phyloP scores from a whole-genome alignment of 2,329 filamentous ascomycete genomes.

The Aspergillus caelatus region DNA sequence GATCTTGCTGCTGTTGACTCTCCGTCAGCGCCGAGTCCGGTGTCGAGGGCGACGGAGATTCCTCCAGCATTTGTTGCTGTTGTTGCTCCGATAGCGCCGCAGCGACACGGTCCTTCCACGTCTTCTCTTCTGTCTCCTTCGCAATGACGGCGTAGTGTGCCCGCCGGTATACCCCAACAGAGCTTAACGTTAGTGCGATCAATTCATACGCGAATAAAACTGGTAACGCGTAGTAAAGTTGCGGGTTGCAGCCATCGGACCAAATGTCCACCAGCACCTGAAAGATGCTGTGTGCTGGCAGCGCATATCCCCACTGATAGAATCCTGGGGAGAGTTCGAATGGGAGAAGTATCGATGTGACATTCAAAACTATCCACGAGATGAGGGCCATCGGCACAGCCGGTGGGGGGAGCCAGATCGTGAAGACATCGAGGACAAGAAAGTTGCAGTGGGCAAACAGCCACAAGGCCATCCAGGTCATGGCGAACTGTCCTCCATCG shows the following conservation, averaged over 20 bases:
- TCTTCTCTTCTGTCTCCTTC: background rate
- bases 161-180: background rate
- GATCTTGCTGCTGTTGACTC: background rate
- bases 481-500: conserved; percentile 42
- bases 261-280: conserved; percentile 46
- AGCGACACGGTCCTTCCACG: background rate
- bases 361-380: conserved; percentile 49
- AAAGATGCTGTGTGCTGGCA: conserved; percentile 45
- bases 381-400: conserved; percentile 51
- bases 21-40: background rate
- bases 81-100: background rate
- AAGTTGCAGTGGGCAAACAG: conserved; percentile 51
- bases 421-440: conserved; percentile 48
- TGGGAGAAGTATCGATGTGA: conserved; percentile 47
- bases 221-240: conserved; percentile 44
- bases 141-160: background rate
- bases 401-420: conserved; percentile 42
- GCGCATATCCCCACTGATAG: conserved; percentile 42
- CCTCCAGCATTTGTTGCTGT: background rate
- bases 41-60: background rate
- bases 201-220: conserved; percentile 22
- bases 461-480: conserved; percentile 51
- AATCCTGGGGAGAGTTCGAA: conserved; percentile 47
- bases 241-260: conserved; percentile 46
- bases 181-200: background rate